Percentiles rank a stretch among this genome's conserved stretches.
Evolutionary conservation across 805 yeast species (phyloP).

Genomic region (Sugiyamaella chiloensis): DNA sequence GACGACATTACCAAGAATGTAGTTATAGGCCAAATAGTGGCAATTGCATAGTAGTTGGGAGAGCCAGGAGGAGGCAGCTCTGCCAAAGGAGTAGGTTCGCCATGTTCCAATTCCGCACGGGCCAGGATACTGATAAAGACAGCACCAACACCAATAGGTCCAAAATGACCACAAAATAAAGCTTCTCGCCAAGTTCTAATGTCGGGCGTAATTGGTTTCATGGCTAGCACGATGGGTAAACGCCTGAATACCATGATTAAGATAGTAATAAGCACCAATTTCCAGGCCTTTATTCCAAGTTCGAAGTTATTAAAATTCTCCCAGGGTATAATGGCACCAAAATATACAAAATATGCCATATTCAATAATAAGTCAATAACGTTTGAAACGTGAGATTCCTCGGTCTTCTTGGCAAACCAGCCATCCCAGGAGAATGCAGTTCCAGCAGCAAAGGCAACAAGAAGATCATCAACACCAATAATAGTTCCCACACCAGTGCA

Average conservation of each 20-base stretch:
- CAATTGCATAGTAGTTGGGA: conserved; percentile 57
- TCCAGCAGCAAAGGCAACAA: conserved; percentile 90
- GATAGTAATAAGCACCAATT: conserved; percentile 69
- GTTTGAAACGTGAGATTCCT: conserved; percentile 81
- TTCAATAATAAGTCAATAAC: conserved; percentile 83
- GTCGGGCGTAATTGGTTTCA: conserved; percentile 82
- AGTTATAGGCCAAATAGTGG: conserved; percentile 76
- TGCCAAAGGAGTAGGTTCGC: conserved; percentile 55
- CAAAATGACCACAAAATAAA: conserved; percentile 89
- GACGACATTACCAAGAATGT: conserved; percentile 79
- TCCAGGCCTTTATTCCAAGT: conserved; percentile 73
- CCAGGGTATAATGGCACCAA: conserved; percentile 93
- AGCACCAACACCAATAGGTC: conserved; percentile 96
- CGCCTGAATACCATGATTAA: conserved; percentile 73
- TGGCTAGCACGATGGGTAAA: conserved; percentile 72
- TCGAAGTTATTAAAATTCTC: conserved; percentile 58
- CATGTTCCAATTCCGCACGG: conserved; percentile 63
- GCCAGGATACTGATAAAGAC: conserved; percentile 80
- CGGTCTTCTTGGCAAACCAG: conserved; percentile 76
- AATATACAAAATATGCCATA: conserved; percentile 82
- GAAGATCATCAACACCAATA: conserved; percentile 82
- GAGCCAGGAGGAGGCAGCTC: conserved; percentile 45
- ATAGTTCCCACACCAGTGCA: conserved; percentile 89
- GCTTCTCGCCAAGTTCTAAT: conserved; percentile 92
- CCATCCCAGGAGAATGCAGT: conserved; percentile 95